Conservation (phyloP, 1,139 yeast genomes). For the Kodamaea arcana region DNA sequence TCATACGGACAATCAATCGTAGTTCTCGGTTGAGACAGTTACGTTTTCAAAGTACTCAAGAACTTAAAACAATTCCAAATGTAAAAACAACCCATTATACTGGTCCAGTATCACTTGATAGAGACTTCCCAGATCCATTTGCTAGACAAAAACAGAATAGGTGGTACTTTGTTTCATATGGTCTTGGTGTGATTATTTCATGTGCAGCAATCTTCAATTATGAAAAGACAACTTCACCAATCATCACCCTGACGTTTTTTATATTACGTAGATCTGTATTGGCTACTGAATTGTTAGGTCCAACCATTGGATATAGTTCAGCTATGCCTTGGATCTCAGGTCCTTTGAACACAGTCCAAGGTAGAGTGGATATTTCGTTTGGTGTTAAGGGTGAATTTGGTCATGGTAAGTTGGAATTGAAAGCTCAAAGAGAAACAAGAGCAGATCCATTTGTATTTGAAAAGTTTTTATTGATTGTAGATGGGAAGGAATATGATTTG, state of each 20-base stretch:
- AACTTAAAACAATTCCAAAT: neutral
- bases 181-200: slow-evolving; percentile 59
- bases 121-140: slow-evolving; percentile 74
- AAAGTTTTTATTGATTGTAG: slow-evolving; percentile 52
- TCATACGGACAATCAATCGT: neutral
- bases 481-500: slow-evolving; percentile 39
- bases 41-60: neutral
- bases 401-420: slow-evolving; percentile 49
- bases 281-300: slow-evolving; percentile 68
- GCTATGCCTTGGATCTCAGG: slow-evolving; percentile 91
- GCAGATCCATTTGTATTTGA: slow-evolving; percentile 56
- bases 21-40: too few species aligned
- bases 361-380: slow-evolving; percentile 70
- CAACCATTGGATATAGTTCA: slow-evolving; percentile 63
- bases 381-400: slow-evolving; percentile 61
- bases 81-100: slow-evolving; percentile 3
- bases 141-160: slow-evolving; percentile 49
- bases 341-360: slow-evolving; percentile 75
- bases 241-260: slow-evolving; percentile 82
- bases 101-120: slow-evolving; percentile 53
- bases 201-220: slow-evolving; percentile 79
- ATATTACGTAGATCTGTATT: slow-evolving; percentile 72
- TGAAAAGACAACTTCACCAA: slow-evolving; percentile 85
- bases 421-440: slow-evolving; percentile 57
- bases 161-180: slow-evolving; percentile 55